Percentiles rank a stretch among this genome's conserved stretches.
Conservation (phyloP, 768 basidiomycete species). For the Dendrothele bispora region DNA sequence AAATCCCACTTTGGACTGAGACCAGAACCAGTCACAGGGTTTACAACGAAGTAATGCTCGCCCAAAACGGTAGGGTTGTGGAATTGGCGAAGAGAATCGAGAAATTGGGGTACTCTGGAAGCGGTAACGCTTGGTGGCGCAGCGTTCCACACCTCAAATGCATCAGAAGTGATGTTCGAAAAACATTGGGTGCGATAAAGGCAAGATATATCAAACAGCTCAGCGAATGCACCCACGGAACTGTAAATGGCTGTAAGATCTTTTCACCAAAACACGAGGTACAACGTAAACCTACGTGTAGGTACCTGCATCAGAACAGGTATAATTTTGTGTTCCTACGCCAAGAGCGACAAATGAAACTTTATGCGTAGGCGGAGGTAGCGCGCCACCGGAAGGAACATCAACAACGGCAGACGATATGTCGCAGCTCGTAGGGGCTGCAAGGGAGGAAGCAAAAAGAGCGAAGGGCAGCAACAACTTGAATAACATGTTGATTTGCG, state of each 20-base stretch:
- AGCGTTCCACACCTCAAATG: slow-evolving; percentile 19
- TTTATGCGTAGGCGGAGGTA: slow-evolving; percentile 33
- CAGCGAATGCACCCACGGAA: slow-evolving; percentile 47
- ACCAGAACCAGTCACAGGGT: slow-evolving; percentile 40
- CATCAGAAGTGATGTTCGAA: slow-evolving; percentile 10
- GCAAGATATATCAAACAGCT: slow-evolving; percentile 59
- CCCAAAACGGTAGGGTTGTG: slow-evolving; percentile 24
- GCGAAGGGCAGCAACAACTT: too few species aligned
- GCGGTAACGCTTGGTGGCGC: slow-evolving; percentile 13
- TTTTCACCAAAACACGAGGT: background rate
- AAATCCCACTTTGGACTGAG: slow-evolving; percentile 58
- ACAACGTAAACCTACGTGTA: slow-evolving; percentile 39
- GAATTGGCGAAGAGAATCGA: slow-evolving; percentile 4
- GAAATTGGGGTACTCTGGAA: slow-evolving; percentile 1
- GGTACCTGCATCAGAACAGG: slow-evolving; percentile 42
- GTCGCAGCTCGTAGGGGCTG: slow-evolving; percentile 26
- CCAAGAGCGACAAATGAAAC: slow-evolving; percentile 45
- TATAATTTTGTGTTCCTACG: slow-evolving; percentile 57
- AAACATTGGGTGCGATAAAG: slow-evolving; percentile 31
- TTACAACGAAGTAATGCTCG: slow-evolving; percentile 59
- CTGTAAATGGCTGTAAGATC: slow-evolving; percentile 22
- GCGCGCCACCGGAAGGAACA: slow-evolving; percentile 22
- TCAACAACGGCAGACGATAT: slow-evolving; percentile 20
- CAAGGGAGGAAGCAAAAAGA: too few species aligned
- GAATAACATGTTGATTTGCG: too few species aligned